Base-by-base conservation (phyloP, 768 basidiomycete species). In the Termitomyces sp. region DNA sequence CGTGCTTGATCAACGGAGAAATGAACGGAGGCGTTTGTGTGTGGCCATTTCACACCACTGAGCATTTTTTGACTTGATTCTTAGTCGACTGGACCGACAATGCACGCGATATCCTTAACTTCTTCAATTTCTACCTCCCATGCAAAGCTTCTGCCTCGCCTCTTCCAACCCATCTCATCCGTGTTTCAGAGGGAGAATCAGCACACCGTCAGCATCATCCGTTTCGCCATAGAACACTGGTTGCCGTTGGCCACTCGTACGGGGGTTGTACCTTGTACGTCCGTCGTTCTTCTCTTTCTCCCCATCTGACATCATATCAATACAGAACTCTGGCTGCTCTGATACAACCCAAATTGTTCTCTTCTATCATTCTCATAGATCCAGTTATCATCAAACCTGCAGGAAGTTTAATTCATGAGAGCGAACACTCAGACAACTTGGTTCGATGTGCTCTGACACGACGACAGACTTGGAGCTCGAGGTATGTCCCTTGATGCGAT, bases 161-260 rank as follows among this genome's bases (percentile, higher is more conserved):
- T 0, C 76, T 91, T 0, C 87, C 89, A 0, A 77, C 78, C 0
- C 81, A 84, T 59, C 76, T 92, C 11, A 66, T 75, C 4, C 82
- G 81, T n/a, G 62, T 91, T 4, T 60, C 84, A 0, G 57, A 69
- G 0, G 64, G 70, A 7, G 77, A 84, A 59, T 73, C 83, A 0
- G 68, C 73, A 2, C 58, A 66, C 17, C 83, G 91, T 43, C 68
- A 71, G 42, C 61, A 62, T 2, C 65, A 70, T 20, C 91, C 91
- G 0, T 85, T 86, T 67, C 63, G 49, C 2, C 63, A 74, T 5
- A 81, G 88, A 38, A 83, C 72, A n/a, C 67, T 94, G 2, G 76
- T 94, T 25, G 85, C 79, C 5, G 75, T 94, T 4, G 94, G 93
- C 0, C 95, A 97, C 69, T 95, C 93, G 0, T 86, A 92, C 56